Evolutionary conservation across 352 stramenopile genomes (phyloP), one percentile per base, ranked within the genome.

Genomic region (Globisporangium carolinianum): DNA sequence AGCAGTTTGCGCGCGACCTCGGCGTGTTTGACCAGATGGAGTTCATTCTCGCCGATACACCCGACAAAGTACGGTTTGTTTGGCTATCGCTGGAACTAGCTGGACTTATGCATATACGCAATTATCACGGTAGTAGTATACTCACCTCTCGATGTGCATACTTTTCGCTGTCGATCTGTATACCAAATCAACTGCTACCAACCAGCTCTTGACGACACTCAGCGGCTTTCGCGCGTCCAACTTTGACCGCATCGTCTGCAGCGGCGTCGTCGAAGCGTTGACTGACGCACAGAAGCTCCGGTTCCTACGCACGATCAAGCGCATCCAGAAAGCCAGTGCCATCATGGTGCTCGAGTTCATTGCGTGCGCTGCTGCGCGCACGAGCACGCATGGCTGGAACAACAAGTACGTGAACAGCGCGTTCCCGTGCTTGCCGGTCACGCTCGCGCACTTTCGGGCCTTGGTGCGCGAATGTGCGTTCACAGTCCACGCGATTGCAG

Each of bases 351-450:
- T 93, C 8, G 83, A 93, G 61, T 78, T 93, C 47, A 76, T 83
- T 24, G 76, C 72, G 36, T 91, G 82, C 53, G 73, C 75, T 1
- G 72, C 72, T 12, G 71, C 79, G 36, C 72, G 85, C 48, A 86
- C 83, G 63, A 81, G 71, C 54, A 91, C 78, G 4, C 79, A 90
- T 57, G 67, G 76, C 24, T 93, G 83, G 81, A 87, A 68, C 62
- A 93, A 93, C 76, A 89, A 91, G 64, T 91, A 93, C 69, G 79
- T 93, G 51, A 69, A 89, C 55, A 79, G 76, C 51, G 60, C 72
- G 15, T 90, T 83, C 57, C 64, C 77, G 51, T 80, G 75, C 38
- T 76, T 86, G 43, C 61, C 75, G 14, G 58, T 91, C 17, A 91
- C 76, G 41, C 62, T 88, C 51, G 51, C 60, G 2, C 57, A 76